Evolutionary conservation across 179 eudicot genomes (phyloP).

Genomic region (Camellia oleifera): DNA sequence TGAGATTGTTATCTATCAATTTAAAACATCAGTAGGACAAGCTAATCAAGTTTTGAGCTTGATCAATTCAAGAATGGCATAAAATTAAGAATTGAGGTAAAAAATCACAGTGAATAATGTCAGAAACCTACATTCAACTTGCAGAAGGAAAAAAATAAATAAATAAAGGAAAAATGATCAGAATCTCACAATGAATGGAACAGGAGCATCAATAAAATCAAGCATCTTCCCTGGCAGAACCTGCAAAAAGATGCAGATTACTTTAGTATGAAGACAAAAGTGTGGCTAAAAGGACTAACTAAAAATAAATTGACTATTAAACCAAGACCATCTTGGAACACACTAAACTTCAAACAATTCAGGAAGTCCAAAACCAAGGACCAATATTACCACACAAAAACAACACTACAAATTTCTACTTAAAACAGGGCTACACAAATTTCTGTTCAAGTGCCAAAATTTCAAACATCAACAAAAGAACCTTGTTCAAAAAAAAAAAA

Average conservation of each 20-base stretch:
- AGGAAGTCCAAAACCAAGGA: slow-evolving; percentile 1
- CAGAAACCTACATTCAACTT: not conserved
- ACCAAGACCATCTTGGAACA: slow-evolving; percentile 6
- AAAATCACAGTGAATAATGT: not conserved
- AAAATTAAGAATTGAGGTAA: not conserved
- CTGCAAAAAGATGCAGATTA: slow-evolving; percentile 36
- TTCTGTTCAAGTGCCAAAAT: slow-evolving; percentile 2
- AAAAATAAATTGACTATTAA: not conserved
- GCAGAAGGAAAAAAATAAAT: not conserved
- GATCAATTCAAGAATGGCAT: not conserved
- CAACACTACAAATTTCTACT: not conserved
- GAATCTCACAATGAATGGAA: slow-evolving; percentile 85
- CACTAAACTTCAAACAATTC: not conserved
- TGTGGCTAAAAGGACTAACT: not conserved
- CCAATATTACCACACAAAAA: not conserved
- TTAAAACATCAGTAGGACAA: slow-evolving; percentile 7
- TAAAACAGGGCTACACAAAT: not conserved
- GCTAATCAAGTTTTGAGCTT: not conserved
- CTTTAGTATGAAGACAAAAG: not conserved
- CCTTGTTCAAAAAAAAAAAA: not conserved
- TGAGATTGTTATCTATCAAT: not conserved
- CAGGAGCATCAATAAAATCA: slow-evolving; percentile 98
- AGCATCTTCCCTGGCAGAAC: slow-evolving; percentile 89
- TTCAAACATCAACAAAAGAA: not conserved
- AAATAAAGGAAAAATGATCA: not conserved